Evolutionary conservation across 352 stramenopile species (phyloP).

Genomic region (Phytopythium vexans): DNA sequence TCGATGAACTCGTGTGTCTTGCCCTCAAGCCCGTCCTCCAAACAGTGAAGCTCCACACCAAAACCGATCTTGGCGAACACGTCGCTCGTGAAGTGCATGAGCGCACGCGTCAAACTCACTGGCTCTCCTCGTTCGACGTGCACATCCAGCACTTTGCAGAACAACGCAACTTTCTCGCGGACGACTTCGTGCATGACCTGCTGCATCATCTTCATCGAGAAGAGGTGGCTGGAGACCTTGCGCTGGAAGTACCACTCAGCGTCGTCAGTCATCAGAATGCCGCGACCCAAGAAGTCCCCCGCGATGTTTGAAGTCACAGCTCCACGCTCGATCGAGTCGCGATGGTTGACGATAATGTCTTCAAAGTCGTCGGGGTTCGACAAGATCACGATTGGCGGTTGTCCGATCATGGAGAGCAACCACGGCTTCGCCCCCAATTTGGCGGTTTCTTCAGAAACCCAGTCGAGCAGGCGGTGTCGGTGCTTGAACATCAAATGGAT

Average conservation of each 20-base stretch:
- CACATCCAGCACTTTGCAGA: conserved; percentile 29
- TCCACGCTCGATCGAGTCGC: conserved; percentile 52
- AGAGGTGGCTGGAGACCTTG: conserved; percentile 85
- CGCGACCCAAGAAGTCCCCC: conserved; percentile 49
- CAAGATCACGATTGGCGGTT: conserved; percentile 19
- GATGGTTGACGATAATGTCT: conserved; percentile 46
- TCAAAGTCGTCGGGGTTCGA: conserved; percentile 24
- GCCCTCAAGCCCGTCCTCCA: conserved; percentile 10
- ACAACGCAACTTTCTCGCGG: conserved; percentile 29
- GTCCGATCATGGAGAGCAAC: conserved; percentile 15
- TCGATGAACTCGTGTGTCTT: conserved; percentile 29
- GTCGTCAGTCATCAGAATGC: conserved; percentile 64
- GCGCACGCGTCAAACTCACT: conserved; percentile 34
- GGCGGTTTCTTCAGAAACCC: conserved; percentile 25
- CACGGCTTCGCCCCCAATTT: conserved; percentile 17
- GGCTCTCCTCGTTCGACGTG: conserved; percentile 13
- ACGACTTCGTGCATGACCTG: conserved; percentile 40
- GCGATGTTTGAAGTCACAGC: conserved; percentile 20
- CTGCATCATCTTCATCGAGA: conserved; percentile 53
- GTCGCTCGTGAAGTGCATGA: conserved; percentile 51
- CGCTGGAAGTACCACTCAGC: conserved; percentile 61
- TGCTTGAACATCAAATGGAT: conserved; percentile 25
- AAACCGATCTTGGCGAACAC: conserved; percentile 62
- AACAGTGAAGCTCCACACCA: conserved; percentile 41
- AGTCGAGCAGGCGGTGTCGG: conserved; percentile 28